phyloP scores from a whole-genome alignment of 768 basidiomycete genomes.

The Hygrocybe punicea region DNA sequence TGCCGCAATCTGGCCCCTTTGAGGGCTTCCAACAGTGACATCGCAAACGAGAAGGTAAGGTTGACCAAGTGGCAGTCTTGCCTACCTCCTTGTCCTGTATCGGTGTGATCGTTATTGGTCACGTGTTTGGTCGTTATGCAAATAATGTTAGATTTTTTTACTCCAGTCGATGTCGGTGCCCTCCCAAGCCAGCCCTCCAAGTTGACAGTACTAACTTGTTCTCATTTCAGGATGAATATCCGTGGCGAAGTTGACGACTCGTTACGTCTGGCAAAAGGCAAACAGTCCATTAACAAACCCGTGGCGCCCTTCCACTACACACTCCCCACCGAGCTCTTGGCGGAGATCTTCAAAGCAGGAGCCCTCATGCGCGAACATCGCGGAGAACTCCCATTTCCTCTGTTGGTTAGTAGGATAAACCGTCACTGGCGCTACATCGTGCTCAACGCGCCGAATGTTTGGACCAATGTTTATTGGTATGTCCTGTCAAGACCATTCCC shows the following conservation, averaged over 20 bases:
- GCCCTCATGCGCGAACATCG: neutral
- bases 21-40: slow-evolving; percentile 12
- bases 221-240: too few relatives aligned
- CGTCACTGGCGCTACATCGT: neutral
- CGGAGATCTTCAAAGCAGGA: neutral
- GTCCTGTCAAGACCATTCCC: neutral
- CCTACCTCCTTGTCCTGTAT: too few relatives aligned
- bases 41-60: neutral
- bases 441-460: neutral
- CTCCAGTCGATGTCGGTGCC: too few relatives aligned
- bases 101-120: too few relatives aligned
- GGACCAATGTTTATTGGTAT: neutral
- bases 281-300: too few relatives aligned
- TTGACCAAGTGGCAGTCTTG: too few relatives aligned
- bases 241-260: too few relatives aligned
- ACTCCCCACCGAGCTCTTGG: neutral
- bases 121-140: too few relatives aligned
- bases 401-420: neutral
- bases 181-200: too few relatives aligned
- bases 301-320: neutral
- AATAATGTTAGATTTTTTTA: too few relatives aligned
- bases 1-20: slow-evolving; percentile 2
- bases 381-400: neutral
- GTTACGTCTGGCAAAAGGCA: too few relatives aligned
- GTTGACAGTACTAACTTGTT: too few relatives aligned